A percentile compares a stretch with the other conserved stretches of the same genome.
Conservation (phyloP, 352 stramenopile species). For the Globisporangium irregulare region DNA sequence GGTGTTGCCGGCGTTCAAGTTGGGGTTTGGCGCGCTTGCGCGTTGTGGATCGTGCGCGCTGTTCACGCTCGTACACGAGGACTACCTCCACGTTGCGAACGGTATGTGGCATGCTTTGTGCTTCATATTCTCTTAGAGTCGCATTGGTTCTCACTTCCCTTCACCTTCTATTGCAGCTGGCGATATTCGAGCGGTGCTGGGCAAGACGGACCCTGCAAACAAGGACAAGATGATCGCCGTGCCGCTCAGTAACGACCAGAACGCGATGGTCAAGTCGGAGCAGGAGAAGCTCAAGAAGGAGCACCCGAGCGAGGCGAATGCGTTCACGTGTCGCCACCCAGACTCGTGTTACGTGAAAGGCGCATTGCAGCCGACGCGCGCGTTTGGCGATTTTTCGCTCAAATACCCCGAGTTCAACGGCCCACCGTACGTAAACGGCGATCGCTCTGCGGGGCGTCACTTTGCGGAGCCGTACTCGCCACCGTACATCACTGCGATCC, state of each 20-base stretch:
- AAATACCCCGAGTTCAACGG: constrained; percentile 94
- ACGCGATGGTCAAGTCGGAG: constrained; percentile 86
- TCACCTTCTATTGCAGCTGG: constrained; percentile 29
- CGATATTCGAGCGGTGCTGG: constrained; percentile 82
- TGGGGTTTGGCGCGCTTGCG: constrained; percentile 89
- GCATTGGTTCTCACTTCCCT: not conserved
- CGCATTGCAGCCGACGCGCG: constrained; percentile 86
- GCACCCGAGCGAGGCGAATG: constrained; percentile 88
- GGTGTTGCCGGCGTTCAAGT: constrained; percentile 82
- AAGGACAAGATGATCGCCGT: constrained; percentile 52
- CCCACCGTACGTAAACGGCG: constrained; percentile 67
- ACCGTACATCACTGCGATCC: constrained; percentile 91
- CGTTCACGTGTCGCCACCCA: constrained; percentile 88
- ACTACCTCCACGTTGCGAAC: constrained; percentile 86
- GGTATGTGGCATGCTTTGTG: constrained; percentile 18
- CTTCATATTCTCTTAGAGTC: not conserved
- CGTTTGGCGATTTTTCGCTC: constrained; percentile 91
- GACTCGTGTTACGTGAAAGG: constrained; percentile 94
- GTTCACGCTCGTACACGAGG: constrained; percentile 69
- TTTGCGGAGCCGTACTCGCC: constrained; percentile 88
- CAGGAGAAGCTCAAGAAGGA: constrained; percentile 81
- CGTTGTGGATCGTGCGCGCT: constrained; percentile 88
- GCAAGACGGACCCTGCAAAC: constrained; percentile 34
- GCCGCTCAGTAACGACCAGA: constrained; percentile 90
- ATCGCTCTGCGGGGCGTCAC: constrained; percentile 84